Base-by-base conservation (phyloP, 257 asterid genomes). In the Solanum pimpinellifolium region DNA sequence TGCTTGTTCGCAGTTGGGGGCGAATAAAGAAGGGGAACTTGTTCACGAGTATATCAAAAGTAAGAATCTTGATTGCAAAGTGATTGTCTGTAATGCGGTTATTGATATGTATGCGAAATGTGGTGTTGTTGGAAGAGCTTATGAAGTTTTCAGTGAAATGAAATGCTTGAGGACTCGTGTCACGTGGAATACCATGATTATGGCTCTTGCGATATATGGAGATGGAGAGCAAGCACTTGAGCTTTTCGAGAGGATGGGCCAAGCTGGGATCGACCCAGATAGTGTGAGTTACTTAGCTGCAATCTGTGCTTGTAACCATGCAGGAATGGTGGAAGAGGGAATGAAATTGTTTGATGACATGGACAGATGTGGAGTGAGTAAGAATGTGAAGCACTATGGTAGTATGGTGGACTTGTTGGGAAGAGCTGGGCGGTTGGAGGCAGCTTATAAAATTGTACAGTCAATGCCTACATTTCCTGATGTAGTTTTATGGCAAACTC, bases 311-410 rank as follows among this genome's bases (percentile, higher is more conserved):
- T 96, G 99, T 84, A 97, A 96, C 88, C 99, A 97, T 66, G 91
- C 98, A 2, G 99, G 99, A 52, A 89, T 96, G 97, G 99, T 97
- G 90, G 98, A 95, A 11, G 95, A 96, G 85, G 99, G 99, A 74
- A 86, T 93, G 90, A 90, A 87, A 47, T 89, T 96, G 83, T 96
- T 95, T 1, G 90, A 94, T 60, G 83, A 86, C 85, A 97, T 97
- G 99, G 95, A 91, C 33, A 80, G 77, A 52, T 10, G 66, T 37
- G 92, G 91, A 11, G 93, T 96, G 85, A 88, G 89, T 86, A 93
- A 88, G 87, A 94, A 88, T 75, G 92, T 93, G 88, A 97, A 97
- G 93, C 99, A 97, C 85, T 97, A 96, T 31, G 99, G 99, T 39
- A 92, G 95, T 49, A 92, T 94, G 85, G 99, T 94, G 85, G 99